phyloP scores from a whole-genome alignment of 2,329 filamentous ascomycete species.

The Pseudopithomyces maydicus region DNA sequence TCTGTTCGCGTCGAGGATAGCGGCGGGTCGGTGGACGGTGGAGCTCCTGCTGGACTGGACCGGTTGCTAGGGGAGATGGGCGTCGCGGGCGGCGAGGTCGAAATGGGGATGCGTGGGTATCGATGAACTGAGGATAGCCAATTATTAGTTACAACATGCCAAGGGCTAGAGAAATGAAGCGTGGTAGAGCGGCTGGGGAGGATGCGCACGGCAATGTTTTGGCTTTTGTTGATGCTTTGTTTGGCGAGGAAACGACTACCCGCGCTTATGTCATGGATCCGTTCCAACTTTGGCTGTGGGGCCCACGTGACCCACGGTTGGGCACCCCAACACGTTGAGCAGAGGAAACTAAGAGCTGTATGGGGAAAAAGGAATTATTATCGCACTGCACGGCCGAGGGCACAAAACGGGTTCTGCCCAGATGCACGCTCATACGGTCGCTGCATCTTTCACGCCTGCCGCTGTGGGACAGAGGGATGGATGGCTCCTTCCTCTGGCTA shows the following conservation, averaged over 20 bases:
- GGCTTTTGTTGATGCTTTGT: constrained; percentile 8
- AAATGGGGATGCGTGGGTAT: background rate
- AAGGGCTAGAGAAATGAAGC: constrained; percentile 2
- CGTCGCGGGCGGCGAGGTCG: background rate
- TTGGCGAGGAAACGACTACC: constrained; percentile 6
- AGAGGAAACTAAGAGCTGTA: too few relatives aligned
- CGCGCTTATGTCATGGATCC: background rate
- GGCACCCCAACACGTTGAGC: too few relatives aligned
- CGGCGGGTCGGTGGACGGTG: background rate
- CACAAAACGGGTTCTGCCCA: too few relatives aligned
- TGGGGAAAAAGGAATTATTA: too few relatives aligned
- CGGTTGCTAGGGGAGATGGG: constrained; percentile 2
- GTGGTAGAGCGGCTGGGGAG: constrained; percentile 1
- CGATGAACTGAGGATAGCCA: background rate
- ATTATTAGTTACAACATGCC: constrained; percentile 5
- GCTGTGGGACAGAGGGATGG: too few relatives aligned
- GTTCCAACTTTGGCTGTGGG: background rate
- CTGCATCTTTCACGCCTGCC: too few relatives aligned
- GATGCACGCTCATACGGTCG: too few relatives aligned
- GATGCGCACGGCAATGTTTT: constrained; percentile 8
- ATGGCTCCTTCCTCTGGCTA: too few relatives aligned
- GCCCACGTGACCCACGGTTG: background rate
- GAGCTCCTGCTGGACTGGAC: background rate
- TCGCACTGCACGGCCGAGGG: too few relatives aligned
- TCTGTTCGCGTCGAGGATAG: background rate